Conservation (phyloP, 1,139 yeast genomes). For the Pichia sp. region DNA sequence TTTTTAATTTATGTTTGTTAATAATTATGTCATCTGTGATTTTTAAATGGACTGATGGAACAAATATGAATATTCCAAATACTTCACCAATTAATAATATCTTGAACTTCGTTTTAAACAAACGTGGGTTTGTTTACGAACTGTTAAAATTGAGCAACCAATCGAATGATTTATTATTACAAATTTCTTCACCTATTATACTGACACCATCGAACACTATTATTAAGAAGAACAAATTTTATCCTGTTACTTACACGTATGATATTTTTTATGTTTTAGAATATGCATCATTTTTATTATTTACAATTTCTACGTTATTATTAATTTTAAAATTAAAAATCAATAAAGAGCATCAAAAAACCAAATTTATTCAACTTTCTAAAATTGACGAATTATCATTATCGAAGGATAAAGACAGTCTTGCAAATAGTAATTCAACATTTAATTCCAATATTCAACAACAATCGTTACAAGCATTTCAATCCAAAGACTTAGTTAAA, state of each 20-base stretch:
- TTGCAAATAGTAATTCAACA: background rate
- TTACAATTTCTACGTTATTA: conserved; percentile 36
- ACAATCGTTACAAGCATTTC: conserved; percentile 26
- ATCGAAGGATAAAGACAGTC: too few relatives aligned
- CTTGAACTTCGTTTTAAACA: conserved; percentile 26
- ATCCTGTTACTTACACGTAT: conserved; percentile 27
- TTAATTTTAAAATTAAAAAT: conserved; percentile 31
- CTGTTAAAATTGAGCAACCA: conserved; percentile 8
- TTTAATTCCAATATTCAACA: background rate
- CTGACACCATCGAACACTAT: background rate
- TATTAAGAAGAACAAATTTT: background rate
- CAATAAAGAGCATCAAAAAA: background rate
- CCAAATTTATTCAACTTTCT: background rate
- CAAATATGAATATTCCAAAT: background rate
- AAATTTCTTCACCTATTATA: conserved; percentile 6
- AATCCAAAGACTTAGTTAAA: conserved; percentile 46
- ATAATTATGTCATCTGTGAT: background rate
- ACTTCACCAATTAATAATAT: background rate
- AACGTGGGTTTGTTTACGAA: conserved; percentile 27
- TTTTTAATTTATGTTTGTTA: background rate
- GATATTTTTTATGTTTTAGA: conserved; percentile 40
- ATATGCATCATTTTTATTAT: conserved; percentile 36
- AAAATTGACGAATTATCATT: too few relatives aligned
- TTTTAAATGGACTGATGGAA: conserved; percentile 6
- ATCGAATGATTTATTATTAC: background rate